Percentiles rank a stretch among this genome's conserved stretches.
These are phyloP conservation scores for Moesziomyces sp. DNA, from an alignment of 1,284 basidiomycete genomes.

Conservation along the genomic window DNA sequence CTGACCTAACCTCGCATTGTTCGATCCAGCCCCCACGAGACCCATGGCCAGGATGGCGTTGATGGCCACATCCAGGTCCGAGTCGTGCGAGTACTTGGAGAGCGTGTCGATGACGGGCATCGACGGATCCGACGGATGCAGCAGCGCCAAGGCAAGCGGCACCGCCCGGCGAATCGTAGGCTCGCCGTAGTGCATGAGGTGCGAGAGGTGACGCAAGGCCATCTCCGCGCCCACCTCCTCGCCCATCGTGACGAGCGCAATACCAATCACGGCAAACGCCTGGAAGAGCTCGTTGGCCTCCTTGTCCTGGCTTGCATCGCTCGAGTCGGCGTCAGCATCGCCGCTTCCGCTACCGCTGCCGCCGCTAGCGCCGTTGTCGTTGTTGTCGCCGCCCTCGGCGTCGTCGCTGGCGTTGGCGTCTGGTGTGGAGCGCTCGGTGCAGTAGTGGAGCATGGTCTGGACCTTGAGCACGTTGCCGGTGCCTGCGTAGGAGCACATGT, in stretches of 20 bases:
- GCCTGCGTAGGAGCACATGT: conserved; percentile 93
- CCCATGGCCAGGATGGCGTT: conserved; percentile 99
- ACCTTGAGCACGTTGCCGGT: conserved; percentile 96
- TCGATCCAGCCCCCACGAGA: conserved; percentile 95
- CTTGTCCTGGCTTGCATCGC: conserved; percentile 68
- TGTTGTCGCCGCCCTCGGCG: conserved; percentile 51
- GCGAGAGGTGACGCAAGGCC: conserved; percentile 64
- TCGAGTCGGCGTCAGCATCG: conserved; percentile 37
- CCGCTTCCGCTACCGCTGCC: conserved; percentile 69
- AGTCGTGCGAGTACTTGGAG: conserved; percentile 99
- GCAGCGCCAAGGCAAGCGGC: conserved; percentile 93
- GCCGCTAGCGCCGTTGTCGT: conserved; percentile 15
- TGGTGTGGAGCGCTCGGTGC: conserved; percentile 84
- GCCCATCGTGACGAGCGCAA: conserved; percentile 96
- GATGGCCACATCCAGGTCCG: conserved; percentile 91
- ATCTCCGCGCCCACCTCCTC: conserved; percentile 98
- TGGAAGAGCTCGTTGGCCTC: conserved; percentile 85
- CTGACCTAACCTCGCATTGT: conserved; percentile 96
- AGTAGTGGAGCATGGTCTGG: conserved; percentile 91
- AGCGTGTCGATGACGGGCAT: conserved; percentile 95
- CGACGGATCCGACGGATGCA: conserved; percentile 95
- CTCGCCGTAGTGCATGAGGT: conserved; percentile 94
- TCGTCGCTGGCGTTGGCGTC: conserved; percentile 68
- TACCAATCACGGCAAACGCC: conserved; percentile 91
- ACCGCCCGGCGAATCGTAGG: conserved; percentile 90